Conservation (phyloP, 2,329 filamentous ascomycete species). For the Fragosphaeria purpurea region DNA sequence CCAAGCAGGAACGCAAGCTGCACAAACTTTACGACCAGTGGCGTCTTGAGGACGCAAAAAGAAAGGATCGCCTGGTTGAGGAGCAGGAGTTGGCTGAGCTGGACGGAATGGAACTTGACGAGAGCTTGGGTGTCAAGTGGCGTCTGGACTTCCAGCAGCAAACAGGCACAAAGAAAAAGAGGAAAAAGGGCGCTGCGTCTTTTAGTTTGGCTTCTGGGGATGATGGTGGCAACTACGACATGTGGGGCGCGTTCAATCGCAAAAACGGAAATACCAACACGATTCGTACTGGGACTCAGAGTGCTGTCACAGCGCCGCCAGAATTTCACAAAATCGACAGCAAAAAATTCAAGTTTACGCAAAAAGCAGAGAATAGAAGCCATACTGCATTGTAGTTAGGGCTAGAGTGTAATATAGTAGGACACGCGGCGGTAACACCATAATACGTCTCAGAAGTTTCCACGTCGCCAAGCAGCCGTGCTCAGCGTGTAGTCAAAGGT, state of each 20-base stretch:
- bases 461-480: too few species aligned
- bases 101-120: slow-evolving; percentile 49
- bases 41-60: slow-evolving; percentile 54
- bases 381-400: too few species aligned
- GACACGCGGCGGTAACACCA: too few species aligned
- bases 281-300: slow-evolving; percentile 32
- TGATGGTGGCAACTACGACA: slow-evolving; percentile 35
- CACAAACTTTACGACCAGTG: slow-evolving; percentile 72
- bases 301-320: slow-evolving; percentile 66
- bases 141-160: slow-evolving; percentile 32
- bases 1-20: slow-evolving; percentile 77
- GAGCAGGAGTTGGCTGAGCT: slow-evolving; percentile 55
- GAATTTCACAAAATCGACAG: slow-evolving; percentile 53
- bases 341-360: slow-evolving; percentile 46
- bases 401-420: too few species aligned
- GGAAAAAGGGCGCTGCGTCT: slow-evolving; percentile 23
- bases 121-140: slow-evolving; percentile 38
- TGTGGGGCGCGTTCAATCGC: slow-evolving; percentile 65
- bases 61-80: slow-evolving; percentile 55
- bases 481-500: too few species aligned
- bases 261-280: slow-evolving; percentile 42
- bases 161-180: slow-evolving; percentile 32
- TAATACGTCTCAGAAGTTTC: too few species aligned
- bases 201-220: too few species aligned
- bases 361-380: background rate